A percentile compares a stretch with the other conserved stretches of the same genome.
Evolutionary conservation across 164 flowering plant genomes (phyloP).

Genomic region (Warburgia ugandensis): DNA sequence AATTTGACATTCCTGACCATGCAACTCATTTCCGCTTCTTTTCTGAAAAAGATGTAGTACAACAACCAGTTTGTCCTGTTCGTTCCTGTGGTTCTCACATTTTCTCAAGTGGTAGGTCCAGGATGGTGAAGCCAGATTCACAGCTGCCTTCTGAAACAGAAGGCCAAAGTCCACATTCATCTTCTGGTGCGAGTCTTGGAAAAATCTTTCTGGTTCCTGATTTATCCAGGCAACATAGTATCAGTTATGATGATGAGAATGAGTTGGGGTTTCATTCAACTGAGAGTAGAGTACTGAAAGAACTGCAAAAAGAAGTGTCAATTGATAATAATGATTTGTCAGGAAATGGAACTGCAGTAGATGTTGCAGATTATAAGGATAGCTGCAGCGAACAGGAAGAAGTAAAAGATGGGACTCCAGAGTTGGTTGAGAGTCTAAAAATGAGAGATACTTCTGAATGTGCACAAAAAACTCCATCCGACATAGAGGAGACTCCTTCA

Average conservation of each 20-base stretch:
- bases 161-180: slow-evolving; percentile 13
- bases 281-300: slow-evolving; percentile 3
- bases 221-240: slow-evolving; percentile 13
- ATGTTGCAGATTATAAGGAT: slow-evolving; percentile 14
- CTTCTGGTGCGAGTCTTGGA: slow-evolving; percentile 11
- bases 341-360: slow-evolving; percentile 13
- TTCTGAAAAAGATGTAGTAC: slow-evolving; percentile 15
- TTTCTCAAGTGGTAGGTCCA: slow-evolving; percentile 13
- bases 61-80: slow-evolving; percentile 14
- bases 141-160: slow-evolving; percentile 14
- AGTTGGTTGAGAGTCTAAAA: slow-evolving; percentile 7
- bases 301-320: slow-evolving; percentile 20
- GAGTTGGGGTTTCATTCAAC: slow-evolving; percentile 12
- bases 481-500: slow-evolving; percentile 13
- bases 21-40: slow-evolving; percentile 15
- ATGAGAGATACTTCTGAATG: slow-evolving; percentile 14
- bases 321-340: slow-evolving; percentile 10
- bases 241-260: slow-evolving; percentile 14
- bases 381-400: slow-evolving; percentile 14
- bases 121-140: slow-evolving; percentile 13
- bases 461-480: slow-evolving; percentile 24
- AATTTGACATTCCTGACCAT: slow-evolving; percentile 13
- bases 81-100: slow-evolving; percentile 14
- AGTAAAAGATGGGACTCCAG: slow-evolving; percentile 14
- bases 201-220: slow-evolving; percentile 11